A percentile compares a stretch with the other conserved stretches of the same genome.
These are phyloP conservation scores for Skeletonema potamos DNA, from an alignment of 108 stramenopile species.

Conservation along the genomic window DNA sequence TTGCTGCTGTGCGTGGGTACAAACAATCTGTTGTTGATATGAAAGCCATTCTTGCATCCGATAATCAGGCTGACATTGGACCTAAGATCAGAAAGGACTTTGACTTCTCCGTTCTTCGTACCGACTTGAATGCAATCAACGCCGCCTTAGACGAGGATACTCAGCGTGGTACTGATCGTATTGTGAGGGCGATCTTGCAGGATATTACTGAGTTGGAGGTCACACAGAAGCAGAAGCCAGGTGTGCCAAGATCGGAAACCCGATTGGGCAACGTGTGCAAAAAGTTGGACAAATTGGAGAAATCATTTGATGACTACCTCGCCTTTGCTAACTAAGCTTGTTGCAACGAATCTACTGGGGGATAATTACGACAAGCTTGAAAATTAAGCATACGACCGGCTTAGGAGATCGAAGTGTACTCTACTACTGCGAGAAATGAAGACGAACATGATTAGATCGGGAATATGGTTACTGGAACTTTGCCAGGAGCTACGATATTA, in stretches of 20 bases:
- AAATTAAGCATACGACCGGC: not conserved
- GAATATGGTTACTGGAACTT: not conserved
- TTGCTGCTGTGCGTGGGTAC: conserved; percentile 56
- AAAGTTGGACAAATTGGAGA: conserved; percentile 82
- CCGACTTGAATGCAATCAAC: conserved; percentile 80
- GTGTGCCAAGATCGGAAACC: conserved; percentile 76
- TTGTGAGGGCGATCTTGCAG: conserved; percentile 89
- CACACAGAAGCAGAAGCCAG: conserved; percentile 81
- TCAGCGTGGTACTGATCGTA: conserved; percentile 90
- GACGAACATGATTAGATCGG: not conserved
- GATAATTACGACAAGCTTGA: not conserved
- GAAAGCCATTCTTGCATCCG: conserved; percentile 45
- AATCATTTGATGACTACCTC: conserved; percentile 78
- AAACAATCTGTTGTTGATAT: conserved; percentile 59
- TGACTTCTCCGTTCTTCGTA: conserved; percentile 73
- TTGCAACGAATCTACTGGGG: not conserved
- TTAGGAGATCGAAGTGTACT: not conserved
- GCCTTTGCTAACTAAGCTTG: conserved; percentile 65
- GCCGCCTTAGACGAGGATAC: conserved; percentile 92
- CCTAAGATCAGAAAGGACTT: conserved; percentile 77
- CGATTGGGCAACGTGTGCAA: conserved; percentile 73
- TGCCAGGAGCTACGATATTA: not conserved
- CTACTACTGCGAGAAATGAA: not conserved
- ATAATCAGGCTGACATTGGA: conserved; percentile 77
- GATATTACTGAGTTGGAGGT: conserved; percentile 87